Percentiles rank a stretch among this genome's conserved stretches.
phyloP scores from a whole-genome alignment of 306 rosid genomes.

The Coriaria nepalensis region DNA sequence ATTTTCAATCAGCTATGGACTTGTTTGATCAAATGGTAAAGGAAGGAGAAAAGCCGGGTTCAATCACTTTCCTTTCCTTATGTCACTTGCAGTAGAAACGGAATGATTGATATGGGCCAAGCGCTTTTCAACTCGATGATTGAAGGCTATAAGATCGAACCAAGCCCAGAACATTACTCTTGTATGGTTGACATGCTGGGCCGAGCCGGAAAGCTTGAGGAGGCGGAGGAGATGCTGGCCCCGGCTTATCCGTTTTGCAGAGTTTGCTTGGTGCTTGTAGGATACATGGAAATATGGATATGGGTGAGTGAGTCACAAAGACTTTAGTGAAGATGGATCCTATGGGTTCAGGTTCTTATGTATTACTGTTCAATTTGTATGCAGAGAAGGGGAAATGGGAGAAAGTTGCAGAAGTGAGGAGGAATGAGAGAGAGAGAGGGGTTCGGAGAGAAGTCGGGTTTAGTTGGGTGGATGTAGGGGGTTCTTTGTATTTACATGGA shows the following conservation, averaged over 20 bases:
- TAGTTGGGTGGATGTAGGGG: conserved; percentile 67
- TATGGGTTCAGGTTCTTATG: conserved; percentile 51
- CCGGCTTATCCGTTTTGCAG: conserved; percentile 52
- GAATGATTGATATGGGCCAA: conserved; percentile 55
- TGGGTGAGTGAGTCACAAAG: conserved; percentile 46
- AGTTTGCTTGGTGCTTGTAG: conserved; percentile 75
- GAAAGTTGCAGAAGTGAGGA: conserved; percentile 54
- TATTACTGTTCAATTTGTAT: conserved; percentile 59
- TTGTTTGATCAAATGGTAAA: conserved; percentile 50
- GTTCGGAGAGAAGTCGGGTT: conserved; percentile 69
- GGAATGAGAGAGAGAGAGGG: conserved; percentile 59
- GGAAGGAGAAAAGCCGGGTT: conserved; percentile 41
- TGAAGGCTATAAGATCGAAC: conserved; percentile 42
- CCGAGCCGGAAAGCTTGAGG: conserved; percentile 50
- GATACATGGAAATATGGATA: conserved; percentile 52
- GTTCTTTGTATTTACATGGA: conserved; percentile 48
- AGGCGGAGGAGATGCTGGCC: conserved; percentile 51
- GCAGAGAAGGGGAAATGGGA: conserved; percentile 84
- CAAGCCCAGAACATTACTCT: conserved; percentile 57
- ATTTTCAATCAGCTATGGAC: conserved; percentile 42
- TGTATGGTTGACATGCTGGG: conserved; percentile 77
- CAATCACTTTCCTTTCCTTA: conserved; percentile 64
- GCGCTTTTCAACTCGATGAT: conserved; percentile 43
- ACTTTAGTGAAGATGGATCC: conserved; percentile 54
- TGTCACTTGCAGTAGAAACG: conserved; percentile 69